phyloP scores from a whole-genome alignment of 164 flowering plant genomes.

The Magnolia officinalis region DNA sequence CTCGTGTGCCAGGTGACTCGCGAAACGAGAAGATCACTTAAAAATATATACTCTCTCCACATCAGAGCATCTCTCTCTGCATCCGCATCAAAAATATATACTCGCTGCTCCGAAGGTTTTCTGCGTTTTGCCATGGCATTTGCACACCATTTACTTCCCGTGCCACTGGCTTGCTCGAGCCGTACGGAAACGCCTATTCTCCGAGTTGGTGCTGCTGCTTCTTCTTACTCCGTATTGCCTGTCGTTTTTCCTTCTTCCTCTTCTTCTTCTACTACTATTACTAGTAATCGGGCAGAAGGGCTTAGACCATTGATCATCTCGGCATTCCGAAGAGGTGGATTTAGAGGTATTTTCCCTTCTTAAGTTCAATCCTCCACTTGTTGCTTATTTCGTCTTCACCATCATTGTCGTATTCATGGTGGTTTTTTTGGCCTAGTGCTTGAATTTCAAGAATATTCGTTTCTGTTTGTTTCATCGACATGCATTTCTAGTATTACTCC shows the following conservation, averaged over 20 bases:
- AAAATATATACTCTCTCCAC: background rate
- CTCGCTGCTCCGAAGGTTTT: too few species aligned
- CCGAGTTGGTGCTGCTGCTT: background rate
- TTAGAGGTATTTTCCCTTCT: conserved; percentile 26
- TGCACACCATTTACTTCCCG: conserved; percentile 31
- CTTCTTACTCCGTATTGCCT: conserved; percentile 12
- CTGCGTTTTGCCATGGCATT: conserved; percentile 35
- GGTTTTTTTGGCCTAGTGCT: too few species aligned
- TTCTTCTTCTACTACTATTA: conserved; percentile 5
- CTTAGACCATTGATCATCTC: conserved; percentile 26
- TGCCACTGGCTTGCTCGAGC: conserved; percentile 24
- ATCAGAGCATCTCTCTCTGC: background rate
- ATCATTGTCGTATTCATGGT: too few species aligned
- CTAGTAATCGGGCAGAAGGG: conserved; percentile 1
- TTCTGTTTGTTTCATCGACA: too few species aligned
- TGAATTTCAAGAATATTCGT: too few species aligned
- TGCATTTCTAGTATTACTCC: too few species aligned
- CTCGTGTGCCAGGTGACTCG: background rate
- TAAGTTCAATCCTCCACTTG: background rate
- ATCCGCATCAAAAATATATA: background rate
- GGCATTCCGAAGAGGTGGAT: conserved; percentile 16
- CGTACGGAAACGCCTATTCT: conserved; percentile 8
- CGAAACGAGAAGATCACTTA: background rate
- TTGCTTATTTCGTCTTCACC: too few species aligned
- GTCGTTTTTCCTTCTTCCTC: conserved; percentile 8